Percentiles rank a stretch among this genome's conserved stretches.
Conservation (phyloP, 164 flowering plant species). For the Euptelea pleiosperma region DNA sequence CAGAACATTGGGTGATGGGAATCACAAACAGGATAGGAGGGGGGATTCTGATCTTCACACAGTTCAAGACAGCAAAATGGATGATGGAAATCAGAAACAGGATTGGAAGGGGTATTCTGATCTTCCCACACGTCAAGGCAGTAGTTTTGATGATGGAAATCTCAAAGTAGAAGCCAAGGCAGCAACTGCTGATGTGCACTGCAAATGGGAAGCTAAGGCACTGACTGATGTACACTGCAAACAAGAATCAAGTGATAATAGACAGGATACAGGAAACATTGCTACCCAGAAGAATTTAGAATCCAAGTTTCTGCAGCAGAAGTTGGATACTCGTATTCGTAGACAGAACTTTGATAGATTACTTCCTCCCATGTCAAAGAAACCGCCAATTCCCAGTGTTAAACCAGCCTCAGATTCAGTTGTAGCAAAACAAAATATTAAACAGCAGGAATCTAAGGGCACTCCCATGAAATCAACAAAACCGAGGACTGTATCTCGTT, state of each 20-base stretch:
- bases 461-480: conserved; percentile 38
- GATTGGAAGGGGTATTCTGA: conserved; percentile 39
- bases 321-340: conserved; percentile 21
- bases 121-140: conserved; percentile 1
- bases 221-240: conserved; percentile 9
- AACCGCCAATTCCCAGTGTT: conserved; percentile 22
- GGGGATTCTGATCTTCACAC: not conserved
- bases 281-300: conserved; percentile 4
- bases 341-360: conserved; percentile 39
- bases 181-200: conserved; percentile 16
- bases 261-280: conserved; percentile 23
- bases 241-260: conserved; percentile 19
- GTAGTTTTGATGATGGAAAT: not conserved
- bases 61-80: conserved; percentile 3
- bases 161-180: conserved; percentile 18
- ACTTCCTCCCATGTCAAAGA: conserved; percentile 27
- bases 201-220: conserved; percentile 29
- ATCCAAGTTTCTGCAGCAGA: conserved; percentile 11
- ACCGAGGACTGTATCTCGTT: conserved; percentile 52
- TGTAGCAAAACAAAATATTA: conserved; percentile 34
- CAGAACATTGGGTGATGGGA: conserved; percentile 4
- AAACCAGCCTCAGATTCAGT: conserved; percentile 37
- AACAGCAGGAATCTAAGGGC: conserved; percentile 42
- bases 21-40: conserved; percentile 5
- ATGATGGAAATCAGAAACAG: conserved; percentile 19